Conservation (phyloP, 768 basidiomycete species). For the Auricularia cornea region DNA sequence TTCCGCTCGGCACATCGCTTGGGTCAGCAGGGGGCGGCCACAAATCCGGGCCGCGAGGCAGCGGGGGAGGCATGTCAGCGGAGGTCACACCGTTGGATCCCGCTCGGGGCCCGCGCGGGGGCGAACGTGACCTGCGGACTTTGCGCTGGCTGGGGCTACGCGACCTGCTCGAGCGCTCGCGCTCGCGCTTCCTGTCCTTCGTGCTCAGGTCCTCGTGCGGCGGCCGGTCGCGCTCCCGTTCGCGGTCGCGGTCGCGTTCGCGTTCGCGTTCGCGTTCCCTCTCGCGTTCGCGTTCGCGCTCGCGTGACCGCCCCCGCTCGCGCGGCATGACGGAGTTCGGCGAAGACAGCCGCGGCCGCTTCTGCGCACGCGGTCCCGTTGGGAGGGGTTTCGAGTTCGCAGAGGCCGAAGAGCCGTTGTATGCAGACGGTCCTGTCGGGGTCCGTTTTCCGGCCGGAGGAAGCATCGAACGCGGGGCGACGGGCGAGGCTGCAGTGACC, state of each 20-base stretch:
- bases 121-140: neutral
- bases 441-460: neutral
- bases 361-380: slow-evolving; percentile 73
- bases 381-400: slow-evolving; percentile 47
- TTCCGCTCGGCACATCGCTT: neutral
- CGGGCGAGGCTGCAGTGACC: neutral
- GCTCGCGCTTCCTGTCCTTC: slow-evolving; percentile 13
- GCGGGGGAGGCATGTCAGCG: neutral
- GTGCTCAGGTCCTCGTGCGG: slow-evolving; percentile 6
- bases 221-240: slow-evolving; percentile 11
- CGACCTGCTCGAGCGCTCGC: slow-evolving; percentile 13
- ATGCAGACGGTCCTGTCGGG: neutral
- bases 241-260: slow-evolving; percentile 18
- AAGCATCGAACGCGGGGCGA: neutral
- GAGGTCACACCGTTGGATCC: neutral
- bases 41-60: neutral
- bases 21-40: neutral
- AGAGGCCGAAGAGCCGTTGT: neutral
- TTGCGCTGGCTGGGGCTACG: neutral
- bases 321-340: slow-evolving; percentile 24
- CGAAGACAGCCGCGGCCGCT: slow-evolving; percentile 69
- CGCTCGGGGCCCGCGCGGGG: neutral
- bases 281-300: slow-evolving; percentile 14
- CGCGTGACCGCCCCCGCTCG: slow-evolving; percentile 10
- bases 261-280: slow-evolving; percentile 1